phyloP scores from a whole-genome alignment of 176 grass and related monocot genomes.

The Rhynchospora breviuscula region DNA sequence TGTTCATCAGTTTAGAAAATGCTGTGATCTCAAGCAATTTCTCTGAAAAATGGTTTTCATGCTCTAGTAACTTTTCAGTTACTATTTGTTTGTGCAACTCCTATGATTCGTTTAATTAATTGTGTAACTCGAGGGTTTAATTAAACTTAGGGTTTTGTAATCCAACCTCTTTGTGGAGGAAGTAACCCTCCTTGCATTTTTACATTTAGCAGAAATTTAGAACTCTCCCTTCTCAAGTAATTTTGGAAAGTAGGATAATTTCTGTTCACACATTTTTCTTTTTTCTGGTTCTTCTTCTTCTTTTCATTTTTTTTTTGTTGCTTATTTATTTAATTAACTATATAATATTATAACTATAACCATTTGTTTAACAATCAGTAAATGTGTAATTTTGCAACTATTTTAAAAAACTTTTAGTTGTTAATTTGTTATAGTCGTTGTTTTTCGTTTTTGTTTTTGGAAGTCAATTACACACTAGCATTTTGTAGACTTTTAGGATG shows the following conservation, averaged over 20 bases:
- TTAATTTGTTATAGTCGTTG: background rate
- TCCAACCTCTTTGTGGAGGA: background rate
- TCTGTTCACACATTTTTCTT: background rate
- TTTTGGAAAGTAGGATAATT: background rate
- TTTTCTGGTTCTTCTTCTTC: background rate
- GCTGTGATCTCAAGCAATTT: slow-evolving; percentile 11
- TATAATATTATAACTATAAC: too few species aligned
- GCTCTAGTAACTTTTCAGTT: background rate
- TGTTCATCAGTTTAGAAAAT: background rate
- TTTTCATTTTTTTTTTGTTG: background rate
- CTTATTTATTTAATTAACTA: too few species aligned
- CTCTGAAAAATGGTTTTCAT: background rate
- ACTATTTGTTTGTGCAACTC: background rate
- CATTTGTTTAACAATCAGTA: background rate
- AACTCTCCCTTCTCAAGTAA: background rate
- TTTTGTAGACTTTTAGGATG: background rate
- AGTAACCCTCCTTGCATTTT: background rate
- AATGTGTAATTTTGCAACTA: too few species aligned
- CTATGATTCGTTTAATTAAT: background rate
- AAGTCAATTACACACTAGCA: background rate
- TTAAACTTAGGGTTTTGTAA: background rate
- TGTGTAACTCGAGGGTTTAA: background rate
- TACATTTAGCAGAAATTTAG: background rate
- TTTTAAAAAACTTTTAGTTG: background rate
- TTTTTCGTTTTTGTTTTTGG: background rate